Base-by-base conservation (phyloP, 1,284 basidiomycete species). In the Hemileia vastatrix region DNA sequence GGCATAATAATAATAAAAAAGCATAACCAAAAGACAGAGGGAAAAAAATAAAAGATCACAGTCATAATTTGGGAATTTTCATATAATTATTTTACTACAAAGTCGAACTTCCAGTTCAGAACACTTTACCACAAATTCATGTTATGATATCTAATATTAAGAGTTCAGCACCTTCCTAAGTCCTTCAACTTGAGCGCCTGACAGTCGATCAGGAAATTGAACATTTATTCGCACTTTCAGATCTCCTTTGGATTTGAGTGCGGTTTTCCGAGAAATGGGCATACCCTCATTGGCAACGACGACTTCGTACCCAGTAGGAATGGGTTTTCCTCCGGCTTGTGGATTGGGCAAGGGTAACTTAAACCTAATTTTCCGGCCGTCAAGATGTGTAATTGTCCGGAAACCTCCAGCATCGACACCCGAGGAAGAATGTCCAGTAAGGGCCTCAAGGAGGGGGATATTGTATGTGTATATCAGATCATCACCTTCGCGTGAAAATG, bases 191-290 rank as follows among this genome's bases (percentile, higher is more conserved):
- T 94, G 90, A 24, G 81, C 76, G 3, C 81, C 74, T 4, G 86
- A 86, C 64, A 95, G 72, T 36, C 82, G 79, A 45, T 83, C 81
- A 0, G 92, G 92, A 82, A 95, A 94, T 32, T 83, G 79, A 24
- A 94, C 82, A 58, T 92, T 85, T 86, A 89, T 90, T 65, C 82
- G 82, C 54, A 94, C 81, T 52, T 88, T 79, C 57, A 95, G 76
- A 77, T 95, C 88, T 1, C 92, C 92, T 77, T 87, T 88, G 68
- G 80, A 83, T 78, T 82, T 83, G 58, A 79, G 78, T 53, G 79
- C 80, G n/a, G 84, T 84, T 59, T 85, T 86, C 76, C 88, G 90
- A 63, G 89, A 81, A 45, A 91, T 84, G 1, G 91, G 90, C 91
- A 95, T 94, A 11, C 92, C 93, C 76, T 93, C 88, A 1, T 84